Evolutionary conservation across 495 filamentous ascomycete genomes (phyloP), one percentile per base, ranked within the genome.

Genomic region (Trichoderma erinaceum): DNA sequence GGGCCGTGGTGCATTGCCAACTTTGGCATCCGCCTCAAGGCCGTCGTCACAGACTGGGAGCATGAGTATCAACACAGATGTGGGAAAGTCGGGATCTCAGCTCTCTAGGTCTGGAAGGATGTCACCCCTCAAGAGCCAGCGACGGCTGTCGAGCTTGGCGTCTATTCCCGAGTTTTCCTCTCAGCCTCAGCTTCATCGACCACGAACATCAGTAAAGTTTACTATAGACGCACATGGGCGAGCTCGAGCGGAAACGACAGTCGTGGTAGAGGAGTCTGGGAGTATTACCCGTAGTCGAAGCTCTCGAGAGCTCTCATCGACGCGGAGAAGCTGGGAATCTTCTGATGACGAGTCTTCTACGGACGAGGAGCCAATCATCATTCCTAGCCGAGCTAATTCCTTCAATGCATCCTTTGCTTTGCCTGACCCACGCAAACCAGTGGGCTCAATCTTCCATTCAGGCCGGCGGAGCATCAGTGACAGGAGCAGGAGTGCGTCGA

Each of bases 151-250:
- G 18, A 83, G 81, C 69, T 72, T 86, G 18, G 77, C 77, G 12
- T 82, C 83, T 3, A 86, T 86, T 56, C 82, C 82, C 1, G 84
- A 86, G 71, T 71, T 75, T 3, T 68, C 71, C n/a, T 69, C 65
- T 27, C 65, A 74, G 0, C 77, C 83, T 32, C 71, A 78, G 23
- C 56, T 61, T 12, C 21, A 29, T 32, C 56, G 56, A 46, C 79
- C 81, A 65, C 81, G 84, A 50, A 83, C 85, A 3, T 80, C 83
- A 68, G 86, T 92, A 5, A 87, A 86, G 43, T 86, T 93, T 66
- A 87, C 81, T 13, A 90, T 93, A 70, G 90, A 90, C 72, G 81
- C 84, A 44, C 87, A 87, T 71, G 90, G 90, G 7, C 80, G 88
- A 61, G 90, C 90, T 25, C 87, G 86, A 68, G 85, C 89, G 8